Percentiles rank a stretch among this genome's conserved stretches.
phyloP scores from a whole-genome alignment of 345 rosid genomes.

The Reutealis trisperma region DNA sequence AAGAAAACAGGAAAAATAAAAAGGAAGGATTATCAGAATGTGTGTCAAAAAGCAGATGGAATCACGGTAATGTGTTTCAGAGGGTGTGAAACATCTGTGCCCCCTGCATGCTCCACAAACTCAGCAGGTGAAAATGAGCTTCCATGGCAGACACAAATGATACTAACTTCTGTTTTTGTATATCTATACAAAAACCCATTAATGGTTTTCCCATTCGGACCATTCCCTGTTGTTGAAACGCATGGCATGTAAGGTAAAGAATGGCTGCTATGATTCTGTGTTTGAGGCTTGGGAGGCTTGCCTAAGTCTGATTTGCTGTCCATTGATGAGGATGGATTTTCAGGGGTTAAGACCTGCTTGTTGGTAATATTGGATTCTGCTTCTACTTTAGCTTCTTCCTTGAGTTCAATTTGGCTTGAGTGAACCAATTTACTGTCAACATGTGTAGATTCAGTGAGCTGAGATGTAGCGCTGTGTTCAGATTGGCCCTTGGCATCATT shows the following conservation, averaged over 20 bases:
- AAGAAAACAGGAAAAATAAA: not conserved
- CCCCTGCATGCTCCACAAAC: conserved; percentile 78
- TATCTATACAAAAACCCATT: conserved; percentile 60
- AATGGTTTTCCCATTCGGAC: conserved; percentile 69
- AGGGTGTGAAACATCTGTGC: conserved; percentile 50
- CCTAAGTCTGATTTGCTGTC: conserved; percentile 20
- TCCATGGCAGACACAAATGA: conserved; percentile 75
- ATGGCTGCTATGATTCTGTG: conserved; percentile 5
- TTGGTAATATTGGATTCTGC: not conserved
- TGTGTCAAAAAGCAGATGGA: conserved; percentile 37
- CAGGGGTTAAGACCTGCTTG: conserved; percentile 8
- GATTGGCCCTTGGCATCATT: conserved; percentile 11
- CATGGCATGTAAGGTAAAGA: conserved; percentile 51
- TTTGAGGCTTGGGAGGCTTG: conserved; percentile 52
- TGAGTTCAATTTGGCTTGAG: conserved; percentile 2
- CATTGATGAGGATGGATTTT: not conserved
- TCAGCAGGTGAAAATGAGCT: conserved; percentile 63
- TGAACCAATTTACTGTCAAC: not conserved
- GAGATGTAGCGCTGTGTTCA: conserved; percentile 28
- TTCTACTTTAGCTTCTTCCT: conserved; percentile 9
- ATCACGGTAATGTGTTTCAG: conserved; percentile 55
- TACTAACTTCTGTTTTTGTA: conserved; percentile 54
- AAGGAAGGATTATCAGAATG: not conserved
- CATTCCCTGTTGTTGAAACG: conserved; percentile 67
- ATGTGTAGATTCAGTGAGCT: conserved; percentile 10